Conservation (phyloP, 2,329 filamentous ascomycete genomes). For the Exophiala aquamarina region DNA sequence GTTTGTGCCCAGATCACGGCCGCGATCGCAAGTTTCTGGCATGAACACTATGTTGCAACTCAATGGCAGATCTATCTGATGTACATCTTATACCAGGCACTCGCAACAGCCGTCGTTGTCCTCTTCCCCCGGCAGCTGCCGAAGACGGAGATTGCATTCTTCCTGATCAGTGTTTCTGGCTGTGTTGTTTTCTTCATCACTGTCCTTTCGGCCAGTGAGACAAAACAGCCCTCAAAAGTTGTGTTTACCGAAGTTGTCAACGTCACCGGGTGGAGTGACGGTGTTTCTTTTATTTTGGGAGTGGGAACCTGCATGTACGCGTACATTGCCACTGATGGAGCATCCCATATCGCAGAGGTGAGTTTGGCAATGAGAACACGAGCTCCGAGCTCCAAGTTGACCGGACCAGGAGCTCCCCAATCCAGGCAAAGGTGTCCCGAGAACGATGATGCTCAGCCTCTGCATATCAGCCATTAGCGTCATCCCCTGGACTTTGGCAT, state of each 20-base stretch:
- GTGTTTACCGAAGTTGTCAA: constrained; percentile 62
- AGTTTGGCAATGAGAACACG: not conserved
- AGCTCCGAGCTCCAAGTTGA: constrained; percentile 3
- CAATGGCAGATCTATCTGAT: constrained; percentile 31
- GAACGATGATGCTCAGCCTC: constrained; percentile 27
- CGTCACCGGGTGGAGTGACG: constrained; percentile 67
- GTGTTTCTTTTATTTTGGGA: constrained; percentile 50
- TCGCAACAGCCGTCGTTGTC: constrained; percentile 19
- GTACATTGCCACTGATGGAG: constrained; percentile 28
- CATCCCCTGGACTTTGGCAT: constrained; percentile 23
- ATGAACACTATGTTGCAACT: constrained; percentile 18
- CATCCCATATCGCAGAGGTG: constrained; percentile 30
- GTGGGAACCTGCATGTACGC: constrained; percentile 31
- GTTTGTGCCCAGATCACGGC: constrained; percentile 22
- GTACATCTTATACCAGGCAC: constrained; percentile 19
- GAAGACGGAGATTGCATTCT: constrained; percentile 20
- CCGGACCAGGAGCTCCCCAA: constrained; percentile 24
- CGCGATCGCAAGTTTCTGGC: constrained; percentile 20
- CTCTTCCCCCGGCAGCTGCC: constrained; percentile 20
- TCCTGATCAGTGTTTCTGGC: constrained; percentile 22
- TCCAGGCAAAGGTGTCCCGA: constrained; percentile 25
- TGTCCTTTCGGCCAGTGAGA: constrained; percentile 25
- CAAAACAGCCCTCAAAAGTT: constrained; percentile 51
- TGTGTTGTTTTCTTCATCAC: constrained; percentile 32
- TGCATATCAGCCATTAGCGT: constrained; percentile 24